Conservation (phyloP, 2,329 filamentous ascomycete species). For the Stenocarpella maydis region DNA sequence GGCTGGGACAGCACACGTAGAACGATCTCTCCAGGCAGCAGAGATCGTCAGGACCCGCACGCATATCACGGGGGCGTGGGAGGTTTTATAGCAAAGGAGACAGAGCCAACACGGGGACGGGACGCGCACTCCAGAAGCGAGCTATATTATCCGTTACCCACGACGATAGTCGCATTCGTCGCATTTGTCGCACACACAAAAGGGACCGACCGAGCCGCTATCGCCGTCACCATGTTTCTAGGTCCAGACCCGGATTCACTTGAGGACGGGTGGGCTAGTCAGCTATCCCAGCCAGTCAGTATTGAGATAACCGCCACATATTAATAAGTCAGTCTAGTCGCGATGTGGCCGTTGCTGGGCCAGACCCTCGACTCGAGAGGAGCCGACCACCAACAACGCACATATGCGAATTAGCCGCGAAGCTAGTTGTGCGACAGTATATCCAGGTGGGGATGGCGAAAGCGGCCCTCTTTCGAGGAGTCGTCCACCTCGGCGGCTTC, state of each 20-base stretch:
- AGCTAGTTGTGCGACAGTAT: conserved; percentile 10
- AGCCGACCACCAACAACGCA: background rate
- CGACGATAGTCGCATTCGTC: background rate
- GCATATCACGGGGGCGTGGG: background rate
- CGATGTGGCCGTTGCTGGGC: too few relatives aligned
- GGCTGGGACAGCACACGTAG: background rate
- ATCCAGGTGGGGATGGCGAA: conserved; percentile 19
- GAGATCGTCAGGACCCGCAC: conserved; percentile 12
- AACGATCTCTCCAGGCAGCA: background rate
- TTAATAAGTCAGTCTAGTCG: too few relatives aligned
- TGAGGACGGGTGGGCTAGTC: background rate
- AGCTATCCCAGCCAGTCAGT: conserved; percentile 4
- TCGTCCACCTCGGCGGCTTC: conserved; percentile 8
- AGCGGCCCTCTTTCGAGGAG: conserved; percentile 14
- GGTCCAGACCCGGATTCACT: background rate
- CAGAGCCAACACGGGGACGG: background rate
- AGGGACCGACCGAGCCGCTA: conserved; percentile 19
- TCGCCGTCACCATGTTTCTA: conserved; percentile 9
- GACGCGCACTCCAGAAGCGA: background rate
- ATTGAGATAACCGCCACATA: too few relatives aligned
- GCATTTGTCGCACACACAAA: too few relatives aligned
- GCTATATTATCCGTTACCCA: conserved; percentile 9
- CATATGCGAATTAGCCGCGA: conserved; percentile 13
- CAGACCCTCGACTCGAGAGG: too few relatives aligned
- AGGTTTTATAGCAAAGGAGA: conserved; percentile 5